These are phyloP conservation scores for Mortierella claussenii DNA, from an alignment of 192 early-diverging fungal species.

Conservation along the genomic window DNA sequence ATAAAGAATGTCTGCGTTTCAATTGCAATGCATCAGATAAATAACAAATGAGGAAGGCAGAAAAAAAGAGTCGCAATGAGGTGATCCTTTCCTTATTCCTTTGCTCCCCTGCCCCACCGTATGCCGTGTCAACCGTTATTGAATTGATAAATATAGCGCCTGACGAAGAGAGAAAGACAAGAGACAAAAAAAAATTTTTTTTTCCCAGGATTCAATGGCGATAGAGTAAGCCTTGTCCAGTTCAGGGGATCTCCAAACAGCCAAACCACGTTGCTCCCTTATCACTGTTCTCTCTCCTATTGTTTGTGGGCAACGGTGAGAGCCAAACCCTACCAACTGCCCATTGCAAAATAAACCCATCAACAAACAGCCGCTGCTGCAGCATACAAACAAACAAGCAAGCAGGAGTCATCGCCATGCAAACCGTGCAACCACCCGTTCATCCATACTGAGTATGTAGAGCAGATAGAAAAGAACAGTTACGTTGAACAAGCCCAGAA, in stretches of 20 bases:
- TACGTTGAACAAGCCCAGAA: no score
- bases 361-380: no score
- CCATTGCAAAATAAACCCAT: not conserved
- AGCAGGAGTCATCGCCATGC: no score
- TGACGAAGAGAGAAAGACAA: no score
- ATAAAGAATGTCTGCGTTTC: slow-evolving; percentile 6
- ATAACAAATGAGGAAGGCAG: not conserved
- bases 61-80: slow-evolving; percentile 5
- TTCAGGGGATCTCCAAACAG: not conserved
- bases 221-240: not conserved
- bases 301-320: no score
- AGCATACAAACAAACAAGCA: slow-evolving; percentile 1
- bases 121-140: no score
- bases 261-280: slow-evolving; percentile 4
- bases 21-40: slow-evolving; percentile 6
- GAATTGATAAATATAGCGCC: slow-evolving; percentile 18
- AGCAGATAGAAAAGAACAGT: no score
- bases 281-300: not conserved
- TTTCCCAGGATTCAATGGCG: slow-evolving; percentile 3
- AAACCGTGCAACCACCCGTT: no score
- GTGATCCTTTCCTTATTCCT: not conserved
- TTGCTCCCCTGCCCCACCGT: not conserved
- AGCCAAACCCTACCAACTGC: no score
- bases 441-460: no score
- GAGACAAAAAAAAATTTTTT: not conserved